Evolutionary conservation across 1,139 yeast species (phyloP).

Genomic region (Blastobotrys malaysiensis): DNA sequence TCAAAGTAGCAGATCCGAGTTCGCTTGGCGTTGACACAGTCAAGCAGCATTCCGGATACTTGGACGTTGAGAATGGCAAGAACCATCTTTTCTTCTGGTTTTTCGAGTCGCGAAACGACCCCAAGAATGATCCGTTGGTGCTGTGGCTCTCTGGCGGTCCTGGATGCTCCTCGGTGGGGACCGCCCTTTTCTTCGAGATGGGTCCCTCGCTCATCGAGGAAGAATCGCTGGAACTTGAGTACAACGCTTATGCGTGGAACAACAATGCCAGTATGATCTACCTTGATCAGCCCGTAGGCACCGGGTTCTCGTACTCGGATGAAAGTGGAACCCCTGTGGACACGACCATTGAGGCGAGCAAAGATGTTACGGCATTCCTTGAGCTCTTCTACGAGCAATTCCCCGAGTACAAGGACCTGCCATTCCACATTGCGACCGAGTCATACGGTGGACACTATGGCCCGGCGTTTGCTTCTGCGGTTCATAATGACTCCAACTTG

Average conservation of each 20-base stretch:
- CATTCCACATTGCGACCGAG: slow-evolving; percentile 83
- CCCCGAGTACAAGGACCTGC: slow-evolving; percentile 51
- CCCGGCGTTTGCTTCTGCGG: slow-evolving; percentile 73
- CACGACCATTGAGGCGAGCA: slow-evolving; percentile 66
- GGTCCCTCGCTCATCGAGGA: slow-evolving; percentile 55
- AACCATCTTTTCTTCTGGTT: slow-evolving; percentile 79
- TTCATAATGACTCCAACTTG: slow-evolving; percentile 45
- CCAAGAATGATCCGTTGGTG: slow-evolving; percentile 53
- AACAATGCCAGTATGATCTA: slow-evolving; percentile 62
- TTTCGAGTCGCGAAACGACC: slow-evolving; percentile 64
- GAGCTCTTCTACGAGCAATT: slow-evolving; percentile 72
- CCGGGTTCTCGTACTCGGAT: slow-evolving; percentile 41
- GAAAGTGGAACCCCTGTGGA: slow-evolving; percentile 43
- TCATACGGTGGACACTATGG: slow-evolving; percentile 86
- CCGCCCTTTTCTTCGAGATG: slow-evolving; percentile 61
- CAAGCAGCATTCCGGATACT: slow-evolving; percentile 59
- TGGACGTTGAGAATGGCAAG: slow-evolving; percentile 72
- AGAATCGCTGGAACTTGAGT: slow-evolving; percentile 45
- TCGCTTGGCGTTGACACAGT: slow-evolving; percentile 28
- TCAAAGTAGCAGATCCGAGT: background rate
- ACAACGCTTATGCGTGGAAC: slow-evolving; percentile 68
- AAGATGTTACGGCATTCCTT: slow-evolving; percentile 73
- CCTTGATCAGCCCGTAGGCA: slow-evolving; percentile 71
- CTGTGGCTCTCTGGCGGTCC: slow-evolving; percentile 74
- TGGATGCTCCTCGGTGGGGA: slow-evolving; percentile 55